These are phyloP conservation scores for Clarireedia sp. DNA, from an alignment of 2,329 filamentous ascomycete genomes.

Conservation along the genomic window DNA sequence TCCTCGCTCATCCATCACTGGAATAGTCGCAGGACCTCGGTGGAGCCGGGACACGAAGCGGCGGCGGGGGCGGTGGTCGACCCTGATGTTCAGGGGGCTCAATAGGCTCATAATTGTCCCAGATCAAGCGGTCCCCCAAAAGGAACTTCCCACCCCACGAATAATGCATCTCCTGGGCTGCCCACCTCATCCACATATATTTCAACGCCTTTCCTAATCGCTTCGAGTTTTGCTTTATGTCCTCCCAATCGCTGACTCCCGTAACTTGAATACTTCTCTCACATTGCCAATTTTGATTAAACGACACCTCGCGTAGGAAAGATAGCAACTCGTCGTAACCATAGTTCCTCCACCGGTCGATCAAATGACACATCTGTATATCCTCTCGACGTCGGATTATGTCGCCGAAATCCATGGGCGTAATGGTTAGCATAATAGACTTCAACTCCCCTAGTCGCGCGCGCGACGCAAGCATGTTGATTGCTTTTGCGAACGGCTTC, in stretches of 20 bases:
- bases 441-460: background rate
- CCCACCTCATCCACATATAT: background rate
- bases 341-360: background rate
- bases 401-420: background rate
- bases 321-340: background rate
- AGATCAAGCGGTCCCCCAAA: background rate
- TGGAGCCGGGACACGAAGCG: too few species aligned
- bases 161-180: background rate
- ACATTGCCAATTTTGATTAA: background rate
- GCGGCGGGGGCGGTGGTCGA: too few species aligned
- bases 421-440: background rate
- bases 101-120: background rate
- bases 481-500: background rate
- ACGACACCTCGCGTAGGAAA: background rate
- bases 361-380: background rate
- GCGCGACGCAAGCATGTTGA: background rate
- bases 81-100: background rate
- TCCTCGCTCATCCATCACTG: too few species aligned
- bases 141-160: conserved; percentile 7
- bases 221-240: background rate
- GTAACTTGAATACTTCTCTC: background rate
- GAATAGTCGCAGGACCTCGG: too few species aligned
- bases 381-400: background rate
- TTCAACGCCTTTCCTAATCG: background rate
- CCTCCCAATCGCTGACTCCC: background rate